A percentile compares a stretch with the other conserved stretches of the same genome.
Evolutionary conservation across 768 basidiomycete species (phyloP).

Genomic region (Phanerochaete carnosa): DNA sequence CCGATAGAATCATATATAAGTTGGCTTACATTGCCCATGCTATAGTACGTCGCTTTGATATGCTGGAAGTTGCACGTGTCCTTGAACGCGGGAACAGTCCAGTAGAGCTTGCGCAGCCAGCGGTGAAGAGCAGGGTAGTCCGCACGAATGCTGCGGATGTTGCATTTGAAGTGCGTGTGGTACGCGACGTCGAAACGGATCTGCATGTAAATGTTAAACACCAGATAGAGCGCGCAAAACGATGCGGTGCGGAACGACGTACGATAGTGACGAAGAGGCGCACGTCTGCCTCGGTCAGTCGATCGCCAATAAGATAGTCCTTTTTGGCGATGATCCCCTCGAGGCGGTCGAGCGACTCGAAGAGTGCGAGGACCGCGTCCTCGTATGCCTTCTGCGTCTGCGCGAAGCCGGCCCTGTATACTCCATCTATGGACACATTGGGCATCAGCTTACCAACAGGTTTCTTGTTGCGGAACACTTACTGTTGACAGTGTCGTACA

Average conservation of each 20-base stretch:
- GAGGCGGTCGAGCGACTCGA: constrained; percentile 74
- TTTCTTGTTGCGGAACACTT: constrained; percentile 9
- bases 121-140: constrained; percentile 82
- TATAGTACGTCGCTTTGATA: constrained; percentile 72
- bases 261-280: constrained; percentile 91
- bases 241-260: background rate
- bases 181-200: constrained; percentile 91
- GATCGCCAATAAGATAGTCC: constrained; percentile 80
- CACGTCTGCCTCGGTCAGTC: constrained; percentile 80
- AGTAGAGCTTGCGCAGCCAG: constrained; percentile 90
- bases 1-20: no score
- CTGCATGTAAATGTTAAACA: constrained; percentile 32
- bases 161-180: constrained; percentile 92
- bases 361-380: constrained; percentile 67
- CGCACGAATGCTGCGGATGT: constrained; percentile 78
- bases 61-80: constrained; percentile 87
- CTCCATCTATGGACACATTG: constrained; percentile 52
- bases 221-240: background rate
- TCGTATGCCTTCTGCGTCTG: constrained; percentile 78
- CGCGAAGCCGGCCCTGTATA: constrained; percentile 90
- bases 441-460: background rate
- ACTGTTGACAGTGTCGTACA: constrained; percentile 86
- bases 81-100: constrained; percentile 86
- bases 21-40: no score
- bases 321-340: constrained; percentile 77